These are phyloP conservation scores for Linnemannia schmuckeri DNA, from an alignment of 192 early-diverging fungal species.

Conservation along the genomic window DNA sequence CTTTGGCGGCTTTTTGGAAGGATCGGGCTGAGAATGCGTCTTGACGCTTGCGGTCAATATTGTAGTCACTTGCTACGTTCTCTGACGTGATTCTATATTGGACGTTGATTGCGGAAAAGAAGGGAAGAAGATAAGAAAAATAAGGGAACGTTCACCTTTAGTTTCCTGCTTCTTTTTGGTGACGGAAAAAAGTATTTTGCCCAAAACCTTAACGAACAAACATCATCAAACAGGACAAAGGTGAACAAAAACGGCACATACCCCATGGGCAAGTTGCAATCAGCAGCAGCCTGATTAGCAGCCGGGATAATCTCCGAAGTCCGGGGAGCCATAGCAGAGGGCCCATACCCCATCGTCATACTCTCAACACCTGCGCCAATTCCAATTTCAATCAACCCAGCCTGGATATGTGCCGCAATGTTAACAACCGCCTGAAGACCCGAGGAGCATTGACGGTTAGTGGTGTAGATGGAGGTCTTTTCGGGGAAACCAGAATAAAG, in stretches of 20 bases:
- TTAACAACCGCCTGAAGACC: conserved; percentile 88
- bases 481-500: conserved; percentile 91
- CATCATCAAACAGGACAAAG: background rate
- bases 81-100: conserved; percentile 82
- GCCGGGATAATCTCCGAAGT: conserved; percentile 78
- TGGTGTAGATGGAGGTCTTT: conserved; percentile 79
- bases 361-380: conserved; percentile 94
- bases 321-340: conserved; percentile 77
- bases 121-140: background rate
- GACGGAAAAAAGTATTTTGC: background rate
- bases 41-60: conserved; percentile 85
- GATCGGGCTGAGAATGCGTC: conserved; percentile 90
- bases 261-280: conserved; percentile 90
- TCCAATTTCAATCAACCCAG: conserved; percentile 88
- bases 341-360: conserved; percentile 90
- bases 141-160: background rate
- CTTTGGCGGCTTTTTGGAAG: conserved; percentile 83
- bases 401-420: conserved; percentile 86
- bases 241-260: conserved; percentile 20
- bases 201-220: background rate
- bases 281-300: conserved; percentile 70
- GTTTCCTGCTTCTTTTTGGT: background rate
- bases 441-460: conserved; percentile 95
- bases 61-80: conserved; percentile 93
- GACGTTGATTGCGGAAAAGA: background rate